phyloP scores from a whole-genome alignment of 2,329 filamentous ascomycete genomes.

The Simplicillium aogashimaense region DNA sequence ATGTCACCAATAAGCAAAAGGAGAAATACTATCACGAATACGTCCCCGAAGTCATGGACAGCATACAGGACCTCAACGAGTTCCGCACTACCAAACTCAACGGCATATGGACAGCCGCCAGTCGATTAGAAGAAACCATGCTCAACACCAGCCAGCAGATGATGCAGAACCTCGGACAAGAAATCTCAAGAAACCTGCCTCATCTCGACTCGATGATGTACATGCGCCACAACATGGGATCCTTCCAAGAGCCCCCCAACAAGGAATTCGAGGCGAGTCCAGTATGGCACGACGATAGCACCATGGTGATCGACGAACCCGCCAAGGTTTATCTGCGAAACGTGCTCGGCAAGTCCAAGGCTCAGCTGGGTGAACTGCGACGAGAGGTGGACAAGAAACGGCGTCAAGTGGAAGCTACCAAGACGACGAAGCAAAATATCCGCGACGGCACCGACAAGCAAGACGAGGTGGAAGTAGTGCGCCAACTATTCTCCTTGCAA shows the following conservation, averaged over 20 bases:
- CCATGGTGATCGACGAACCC: conserved; percentile 75
- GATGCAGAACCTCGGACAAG: conserved; percentile 61
- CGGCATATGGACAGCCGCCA: conserved; percentile 71
- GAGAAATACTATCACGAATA: conserved; percentile 97
- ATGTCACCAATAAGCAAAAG: conserved; percentile 95
- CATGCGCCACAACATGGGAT: conserved; percentile 76
- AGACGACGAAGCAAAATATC: conserved; percentile 63
- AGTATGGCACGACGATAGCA: conserved; percentile 89
- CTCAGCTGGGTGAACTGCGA: conserved; percentile 68
- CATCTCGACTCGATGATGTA: conserved; percentile 97
- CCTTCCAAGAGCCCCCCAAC: conserved; percentile 76
- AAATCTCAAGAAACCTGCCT: conserved; percentile 82
- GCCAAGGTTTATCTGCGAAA: conserved; percentile 90
- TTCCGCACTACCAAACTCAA: conserved; percentile 80
- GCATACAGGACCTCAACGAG: conserved; percentile 87
- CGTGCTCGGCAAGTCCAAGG: conserved; percentile 81
- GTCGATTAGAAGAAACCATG: conserved; percentile 70
- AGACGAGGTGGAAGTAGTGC: conserved; percentile 79
- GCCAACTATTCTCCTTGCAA: conserved; percentile 72
- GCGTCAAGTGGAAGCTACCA: conserved; percentile 72
- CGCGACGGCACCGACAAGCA: conserved; percentile 78
- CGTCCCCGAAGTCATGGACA: conserved; percentile 85
- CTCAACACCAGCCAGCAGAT: conserved; percentile 64
- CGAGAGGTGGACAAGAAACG: conserved; percentile 79
- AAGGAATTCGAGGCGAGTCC: conserved; percentile 88